phyloP scores from a whole-genome alignment of 2,329 filamentous ascomycete genomes.

The Elsinoe perseae region DNA sequence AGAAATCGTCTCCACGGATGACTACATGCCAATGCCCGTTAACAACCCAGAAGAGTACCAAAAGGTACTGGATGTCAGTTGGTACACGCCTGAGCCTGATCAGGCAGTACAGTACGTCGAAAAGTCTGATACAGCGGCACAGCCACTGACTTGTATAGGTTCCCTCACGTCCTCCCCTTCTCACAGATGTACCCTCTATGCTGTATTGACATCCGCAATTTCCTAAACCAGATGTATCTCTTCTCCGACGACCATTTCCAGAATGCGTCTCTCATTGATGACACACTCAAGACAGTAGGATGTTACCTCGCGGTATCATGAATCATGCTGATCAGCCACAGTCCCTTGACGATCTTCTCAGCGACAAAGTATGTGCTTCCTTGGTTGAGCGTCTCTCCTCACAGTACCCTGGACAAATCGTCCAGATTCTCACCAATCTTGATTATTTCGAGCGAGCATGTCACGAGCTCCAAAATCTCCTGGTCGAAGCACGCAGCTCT shows the following conservation, averaged over 20 bases:
- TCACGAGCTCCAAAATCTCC: constrained; percentile 74
- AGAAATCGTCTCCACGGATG: constrained; percentile 83
- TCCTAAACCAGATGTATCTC: constrained; percentile 96
- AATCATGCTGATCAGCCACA: constrained; percentile 29
- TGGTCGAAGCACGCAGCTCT: constrained; percentile 77
- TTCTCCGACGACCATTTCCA: constrained; percentile 96
- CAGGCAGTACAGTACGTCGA: constrained; percentile 34
- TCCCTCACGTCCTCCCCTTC: constrained; percentile 92
- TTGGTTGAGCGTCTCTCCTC: constrained; percentile 81
- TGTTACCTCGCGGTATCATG: constrained; percentile 10
- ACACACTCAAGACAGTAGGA: constrained; percentile 68
- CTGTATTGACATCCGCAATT: constrained; percentile 96
- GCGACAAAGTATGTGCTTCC: constrained; percentile 81
- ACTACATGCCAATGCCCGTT: constrained; percentile 99
- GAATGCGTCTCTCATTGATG: constrained; percentile 80
- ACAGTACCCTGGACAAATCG: constrained; percentile 94
- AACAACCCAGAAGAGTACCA: constrained; percentile 85
- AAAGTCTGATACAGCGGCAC: not conserved
- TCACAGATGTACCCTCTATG: constrained; percentile 98
- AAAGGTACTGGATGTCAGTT: constrained; percentile 91
- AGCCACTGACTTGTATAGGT: constrained; percentile 38
- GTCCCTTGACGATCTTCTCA: constrained; percentile 92
- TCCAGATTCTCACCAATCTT: constrained; percentile 94
- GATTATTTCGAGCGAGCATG: constrained; percentile 96
- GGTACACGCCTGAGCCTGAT: constrained; percentile 80